Evolutionary conservation across 2,329 filamentous ascomycete species (phyloP).

Genomic region (Aspergillus persii): DNA sequence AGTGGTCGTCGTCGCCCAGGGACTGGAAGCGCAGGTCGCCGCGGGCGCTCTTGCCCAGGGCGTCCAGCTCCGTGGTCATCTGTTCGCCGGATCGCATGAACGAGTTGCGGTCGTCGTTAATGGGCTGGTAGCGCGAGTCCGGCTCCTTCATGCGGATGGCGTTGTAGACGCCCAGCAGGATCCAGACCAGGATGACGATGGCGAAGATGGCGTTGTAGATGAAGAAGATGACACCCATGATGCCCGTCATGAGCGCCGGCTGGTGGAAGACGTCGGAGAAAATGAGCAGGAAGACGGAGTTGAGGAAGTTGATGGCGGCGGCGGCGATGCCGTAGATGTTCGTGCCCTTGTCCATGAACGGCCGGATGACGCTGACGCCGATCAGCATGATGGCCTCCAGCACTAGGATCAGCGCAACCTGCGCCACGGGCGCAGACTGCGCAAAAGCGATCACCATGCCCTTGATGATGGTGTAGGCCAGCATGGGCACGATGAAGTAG

Average conservation of each 20-base stretch:
- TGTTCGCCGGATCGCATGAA: slow-evolving; percentile 82
- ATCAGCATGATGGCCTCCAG: slow-evolving; percentile 78
- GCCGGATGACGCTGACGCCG: slow-evolving; percentile 73
- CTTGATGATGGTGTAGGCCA: slow-evolving; percentile 78
- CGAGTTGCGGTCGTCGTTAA: slow-evolving; percentile 90
- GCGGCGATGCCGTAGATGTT: slow-evolving; percentile 95
- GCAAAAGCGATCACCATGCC: slow-evolving; percentile 80
- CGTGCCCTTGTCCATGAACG: slow-evolving; percentile 98
- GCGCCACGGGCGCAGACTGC: slow-evolving; percentile 66
- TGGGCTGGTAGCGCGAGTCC: slow-evolving; percentile 88
- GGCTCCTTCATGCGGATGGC: slow-evolving; percentile 89
- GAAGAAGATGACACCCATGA: slow-evolving; percentile 87
- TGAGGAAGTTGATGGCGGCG: slow-evolving; percentile 82
- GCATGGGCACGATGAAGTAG: slow-evolving; percentile 81
- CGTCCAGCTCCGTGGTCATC: slow-evolving; percentile 82
- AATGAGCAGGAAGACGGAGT: slow-evolving; percentile 81
- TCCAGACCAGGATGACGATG: slow-evolving; percentile 75
- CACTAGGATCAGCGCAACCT: slow-evolving; percentile 78
- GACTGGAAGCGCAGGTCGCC: slow-evolving; percentile 30
- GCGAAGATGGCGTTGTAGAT: slow-evolving; percentile 81
- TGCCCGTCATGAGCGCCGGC: slow-evolving; percentile 76
- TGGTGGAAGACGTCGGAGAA: slow-evolving; percentile 84
- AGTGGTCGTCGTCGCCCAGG: neutral
- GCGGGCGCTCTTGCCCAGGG: slow-evolving; percentile 80
- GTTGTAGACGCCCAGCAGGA: slow-evolving; percentile 71